Percentiles rank a stretch among this genome's conserved stretches.
Conservation (phyloP, 2,329 filamentous ascomycete genomes). For the Cordyceps cicadae region DNA sequence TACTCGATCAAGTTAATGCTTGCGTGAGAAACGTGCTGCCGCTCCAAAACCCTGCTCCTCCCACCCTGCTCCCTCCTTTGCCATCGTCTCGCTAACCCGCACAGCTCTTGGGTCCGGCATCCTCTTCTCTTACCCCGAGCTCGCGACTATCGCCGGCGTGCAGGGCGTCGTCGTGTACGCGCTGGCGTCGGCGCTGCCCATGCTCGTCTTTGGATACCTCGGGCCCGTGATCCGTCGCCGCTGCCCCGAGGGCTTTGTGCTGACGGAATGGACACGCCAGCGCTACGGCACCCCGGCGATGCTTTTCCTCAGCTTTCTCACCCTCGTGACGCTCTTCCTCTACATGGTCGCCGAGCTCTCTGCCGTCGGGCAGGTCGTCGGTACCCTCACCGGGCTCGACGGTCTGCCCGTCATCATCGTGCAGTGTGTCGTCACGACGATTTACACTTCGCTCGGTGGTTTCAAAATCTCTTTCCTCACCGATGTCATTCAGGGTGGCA, state of each 20-base stretch:
- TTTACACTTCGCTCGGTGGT: conserved; percentile 76
- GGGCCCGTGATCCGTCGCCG: conserved; percentile 71
- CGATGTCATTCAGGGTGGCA: conserved; percentile 70
- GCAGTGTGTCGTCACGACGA: conserved; percentile 67
- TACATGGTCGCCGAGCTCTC: conserved; percentile 85
- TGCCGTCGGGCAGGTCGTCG: conserved; percentile 71
- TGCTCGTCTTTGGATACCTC: conserved; percentile 65
- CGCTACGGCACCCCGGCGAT: conserved; percentile 63
- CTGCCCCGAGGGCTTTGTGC: conserved; percentile 74
- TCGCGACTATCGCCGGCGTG: conserved; percentile 69
- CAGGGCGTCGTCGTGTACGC: conserved; percentile 74
- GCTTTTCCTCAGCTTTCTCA: conserved; percentile 68
- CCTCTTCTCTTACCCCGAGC: conserved; percentile 72
- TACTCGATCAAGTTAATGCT: conserved; percentile 99
- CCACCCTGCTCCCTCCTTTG: conserved; percentile 13
- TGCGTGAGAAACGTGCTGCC: conserved; percentile 97
- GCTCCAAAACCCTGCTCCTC: conserved; percentile 45
- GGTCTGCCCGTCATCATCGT: conserved; percentile 70
- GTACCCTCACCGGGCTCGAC: conserved; percentile 63
- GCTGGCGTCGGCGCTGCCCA: conserved; percentile 60
- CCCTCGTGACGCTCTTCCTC: conserved; percentile 71
- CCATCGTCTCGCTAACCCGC: conserved; percentile 31
- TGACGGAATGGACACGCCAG: conserved; percentile 78
- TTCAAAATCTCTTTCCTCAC: conserved; percentile 81
- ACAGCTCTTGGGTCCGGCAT: conserved; percentile 77